Evolutionary conservation across 2,329 filamentous ascomycete genomes (phyloP).

Genomic region (Lecanicillium sp.): DNA sequence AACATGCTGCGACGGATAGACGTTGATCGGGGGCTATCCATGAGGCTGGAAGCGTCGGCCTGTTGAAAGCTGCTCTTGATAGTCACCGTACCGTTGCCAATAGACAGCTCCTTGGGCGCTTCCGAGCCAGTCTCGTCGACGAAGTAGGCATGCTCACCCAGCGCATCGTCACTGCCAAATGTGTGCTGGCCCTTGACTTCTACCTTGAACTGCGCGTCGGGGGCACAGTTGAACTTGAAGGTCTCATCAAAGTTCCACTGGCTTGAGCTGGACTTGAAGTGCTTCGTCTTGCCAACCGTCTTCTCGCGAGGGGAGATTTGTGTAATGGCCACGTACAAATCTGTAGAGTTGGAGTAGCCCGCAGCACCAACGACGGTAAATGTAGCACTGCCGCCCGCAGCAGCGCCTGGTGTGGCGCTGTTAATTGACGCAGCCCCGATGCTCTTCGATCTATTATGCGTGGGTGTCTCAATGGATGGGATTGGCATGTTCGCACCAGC

Average conservation of each 20-base stretch:
- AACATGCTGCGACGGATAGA: constrained; percentile 46
- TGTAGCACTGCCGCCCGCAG: constrained; percentile 65
- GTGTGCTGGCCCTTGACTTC: constrained; percentile 78
- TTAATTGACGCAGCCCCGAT: constrained; percentile 58
- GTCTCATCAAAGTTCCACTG: constrained; percentile 66
- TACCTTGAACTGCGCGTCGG: constrained; percentile 81
- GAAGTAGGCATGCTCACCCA: constrained; percentile 85
- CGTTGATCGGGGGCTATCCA: constrained; percentile 37
- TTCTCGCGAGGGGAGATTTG: constrained; percentile 64
- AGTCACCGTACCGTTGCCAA: constrained; percentile 65
- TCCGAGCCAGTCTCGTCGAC: constrained; percentile 70
- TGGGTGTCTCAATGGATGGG: constrained; percentile 8
- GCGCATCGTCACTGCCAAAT: constrained; percentile 73
- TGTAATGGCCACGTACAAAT: constrained; percentile 70
- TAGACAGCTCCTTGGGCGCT: constrained; percentile 63
- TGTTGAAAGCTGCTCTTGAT: constrained; percentile 65
- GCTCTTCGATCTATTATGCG: constrained; percentile 48
- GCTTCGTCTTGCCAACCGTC: constrained; percentile 85
- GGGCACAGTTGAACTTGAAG: constrained; percentile 69
- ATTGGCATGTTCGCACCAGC: constrained; percentile 9
- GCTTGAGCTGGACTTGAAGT: constrained; percentile 66
- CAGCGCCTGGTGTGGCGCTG: constrained; percentile 52
- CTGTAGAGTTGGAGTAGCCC: constrained; percentile 67
- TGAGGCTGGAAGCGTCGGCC: constrained; percentile 34
- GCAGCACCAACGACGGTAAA: constrained; percentile 74